Conservation (phyloP, 352 stramenopile species). For the Phytophthora agathidicida region DNA sequence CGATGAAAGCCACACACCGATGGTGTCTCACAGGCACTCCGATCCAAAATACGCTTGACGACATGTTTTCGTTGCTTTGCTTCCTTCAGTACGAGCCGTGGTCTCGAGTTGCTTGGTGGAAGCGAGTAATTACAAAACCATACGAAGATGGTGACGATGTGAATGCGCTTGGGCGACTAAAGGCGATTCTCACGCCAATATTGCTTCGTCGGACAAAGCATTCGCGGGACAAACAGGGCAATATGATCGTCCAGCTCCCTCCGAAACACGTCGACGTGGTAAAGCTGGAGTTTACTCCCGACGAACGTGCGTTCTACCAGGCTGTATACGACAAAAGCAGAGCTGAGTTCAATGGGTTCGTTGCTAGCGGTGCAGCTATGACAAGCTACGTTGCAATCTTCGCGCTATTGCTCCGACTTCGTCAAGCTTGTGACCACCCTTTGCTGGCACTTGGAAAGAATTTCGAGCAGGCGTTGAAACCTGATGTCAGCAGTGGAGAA, state of each 20-base stretch:
- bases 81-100: slow-evolving; percentile 90
- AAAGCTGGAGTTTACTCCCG: slow-evolving; percentile 67
- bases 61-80: slow-evolving; percentile 85
- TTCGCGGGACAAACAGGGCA: slow-evolving; percentile 64
- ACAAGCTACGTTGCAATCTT: slow-evolving; percentile 92
- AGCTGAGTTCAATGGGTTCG: slow-evolving; percentile 90
- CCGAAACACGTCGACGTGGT: slow-evolving; percentile 75
- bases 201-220: slow-evolving; percentile 89
- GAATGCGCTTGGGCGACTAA: slow-evolving; percentile 62
- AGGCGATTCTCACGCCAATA: slow-evolving; percentile 73
- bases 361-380: slow-evolving; percentile 72
- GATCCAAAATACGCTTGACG: slow-evolving; percentile 89
- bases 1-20: slow-evolving; percentile 62
- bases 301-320: slow-evolving; percentile 88
- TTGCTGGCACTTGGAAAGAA: slow-evolving; percentile 82
- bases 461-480: slow-evolving; percentile 48
- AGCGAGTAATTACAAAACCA: slow-evolving; percentile 76
- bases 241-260: slow-evolving; percentile 74
- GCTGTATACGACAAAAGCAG: slow-evolving; percentile 84
- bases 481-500: neutral
- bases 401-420: slow-evolving; percentile 83
- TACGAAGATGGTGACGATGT: slow-evolving; percentile 77
- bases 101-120: slow-evolving; percentile 84
- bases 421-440: slow-evolving; percentile 91
- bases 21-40: slow-evolving; percentile 93